Evolutionary conservation across 164 flowering plant genomes (phyloP), one percentile per base, ranked within the genome.

Genomic region (Magnolia officinalis): DNA sequence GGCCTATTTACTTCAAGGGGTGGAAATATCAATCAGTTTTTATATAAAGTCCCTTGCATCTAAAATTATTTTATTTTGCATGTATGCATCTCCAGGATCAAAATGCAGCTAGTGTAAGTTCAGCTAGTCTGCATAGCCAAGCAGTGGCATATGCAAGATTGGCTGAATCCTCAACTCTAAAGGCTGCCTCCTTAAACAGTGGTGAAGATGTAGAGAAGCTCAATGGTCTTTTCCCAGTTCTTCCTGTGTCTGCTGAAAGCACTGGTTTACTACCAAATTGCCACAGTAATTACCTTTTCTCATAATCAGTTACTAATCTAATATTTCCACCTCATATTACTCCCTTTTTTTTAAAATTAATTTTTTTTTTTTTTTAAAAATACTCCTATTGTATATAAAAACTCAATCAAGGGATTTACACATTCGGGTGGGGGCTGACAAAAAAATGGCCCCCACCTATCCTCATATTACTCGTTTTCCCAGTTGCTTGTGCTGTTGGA

Each of bases 231-330:
- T 67, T 89, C 7, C 50, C 84, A 29, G 86, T 93, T 67, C 90
- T 95, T 76, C 99, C 98, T 16, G 83, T 93, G 73, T 95, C 98
- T 45, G 99, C 99, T 71, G 92, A 93, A 85, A 85, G 88, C 76
- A 81, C 96, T 49, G 91, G 90, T 63, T 71, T 93, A n/a, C 83
- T 92, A 50, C 96, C 94, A 70, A 75, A 79, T 63, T 84, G 83
- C 6, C 82, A 76, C 66, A 92, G 96, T 92, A 81, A 83, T 69
- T n/a, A 4, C 11, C 63, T 80, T 71, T 64, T 37, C 72, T 70
- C 26, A 67, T 67, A 19, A 14, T 37, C 50, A 8, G n/a, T 68
- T 5, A 24, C 16, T 26, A 26, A 23, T 23, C 50, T n/a, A 18
- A 23, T 31, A 23, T 68, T 29, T 16, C 18, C 71, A 29, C 71